Base-by-base conservation (phyloP, 1,284 basidiomycete genomes). In the Schizopora paradoxa region DNA sequence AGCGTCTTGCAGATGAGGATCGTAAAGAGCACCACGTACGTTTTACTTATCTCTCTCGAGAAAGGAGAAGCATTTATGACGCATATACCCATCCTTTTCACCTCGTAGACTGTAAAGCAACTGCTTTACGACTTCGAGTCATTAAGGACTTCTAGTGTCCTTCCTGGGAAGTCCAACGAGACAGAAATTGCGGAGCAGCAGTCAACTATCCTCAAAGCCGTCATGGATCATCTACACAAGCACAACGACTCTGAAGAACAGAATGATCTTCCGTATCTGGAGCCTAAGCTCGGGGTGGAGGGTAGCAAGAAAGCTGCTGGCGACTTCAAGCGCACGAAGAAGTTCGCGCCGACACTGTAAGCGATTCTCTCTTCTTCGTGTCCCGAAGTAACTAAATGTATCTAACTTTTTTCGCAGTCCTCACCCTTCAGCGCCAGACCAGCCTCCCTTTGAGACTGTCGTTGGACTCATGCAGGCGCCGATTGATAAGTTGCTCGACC, bases 391-490 rank as follows among this genome's bases (percentile, higher is more conserved):
- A 36, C 48, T 21, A 37, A 36, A 14, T 45, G 38, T 10, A 27
- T 35, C 1, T 27, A 51, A 23, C 19, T 25, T 19, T 4, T 14
- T 35, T 31, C 34, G 22, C 45, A 77, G 76, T 25, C 50, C 76
- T 6, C 77, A 80, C 52, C 77, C 76, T 0, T 58, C 57, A 11
- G 66, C 67, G 0, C 78, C 77, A 0, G 72, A 78, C 57, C 65
- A 72, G 44, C 78, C 79, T 13, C 80, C 80, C 0, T 74, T 72
- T 45, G 81, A 83, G 62, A 84, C 80, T 0, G 53, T 82, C 10
- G 71, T 63, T 2, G 78, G 73, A 0, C 66, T 83, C 35, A 58
- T 84, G 44, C 63, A 69, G 0, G 72, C 75, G 0, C 81, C 80
- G 0, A 64, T 82, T 22, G 82, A 84, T 56, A 79, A 76, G 56